Conservation (phyloP, 306 rosid species). For the Cucumis hystrix region DNA sequence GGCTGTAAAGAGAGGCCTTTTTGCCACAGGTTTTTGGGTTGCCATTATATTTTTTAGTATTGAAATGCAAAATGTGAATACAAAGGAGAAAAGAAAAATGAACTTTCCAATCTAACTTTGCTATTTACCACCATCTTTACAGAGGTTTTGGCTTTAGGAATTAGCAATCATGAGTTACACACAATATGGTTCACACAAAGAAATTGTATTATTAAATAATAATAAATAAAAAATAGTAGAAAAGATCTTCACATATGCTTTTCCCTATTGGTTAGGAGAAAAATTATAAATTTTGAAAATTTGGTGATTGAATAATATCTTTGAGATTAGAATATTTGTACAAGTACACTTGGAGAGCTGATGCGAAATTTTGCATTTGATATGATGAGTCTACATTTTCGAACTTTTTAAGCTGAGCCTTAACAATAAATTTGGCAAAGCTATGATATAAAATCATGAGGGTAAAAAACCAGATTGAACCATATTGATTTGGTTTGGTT, state of each 20-base stretch:
- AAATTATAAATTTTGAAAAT: background rate
- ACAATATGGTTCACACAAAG: background rate
- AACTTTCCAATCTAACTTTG: background rate
- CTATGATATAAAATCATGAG: no score
- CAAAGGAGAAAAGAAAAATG: background rate
- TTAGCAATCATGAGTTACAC: background rate
- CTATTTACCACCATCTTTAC: background rate
- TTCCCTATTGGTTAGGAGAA: background rate
- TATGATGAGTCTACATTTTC: no score
- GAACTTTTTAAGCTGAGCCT: no score
- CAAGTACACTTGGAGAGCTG: background rate
- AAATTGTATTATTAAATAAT: background rate
- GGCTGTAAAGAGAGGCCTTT: background rate
- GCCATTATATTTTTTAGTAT: background rate
- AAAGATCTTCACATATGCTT: background rate
- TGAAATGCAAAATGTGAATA: background rate
- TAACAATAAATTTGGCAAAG: no score
- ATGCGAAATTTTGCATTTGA: background rate
- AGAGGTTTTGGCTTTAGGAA: background rate
- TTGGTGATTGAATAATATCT: background rate
- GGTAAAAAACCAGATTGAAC: no score
- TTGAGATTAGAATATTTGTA: background rate
- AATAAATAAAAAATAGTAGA: background rate
- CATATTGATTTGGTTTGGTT: no score
- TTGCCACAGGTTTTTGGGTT: slow-evolving; percentile 2